Percentiles rank a stretch among this genome's conserved stretches.
These are phyloP conservation scores for Tylopilus vinaceipallidus DNA, from an alignment of 768 basidiomycete species.

Conservation along the genomic window DNA sequence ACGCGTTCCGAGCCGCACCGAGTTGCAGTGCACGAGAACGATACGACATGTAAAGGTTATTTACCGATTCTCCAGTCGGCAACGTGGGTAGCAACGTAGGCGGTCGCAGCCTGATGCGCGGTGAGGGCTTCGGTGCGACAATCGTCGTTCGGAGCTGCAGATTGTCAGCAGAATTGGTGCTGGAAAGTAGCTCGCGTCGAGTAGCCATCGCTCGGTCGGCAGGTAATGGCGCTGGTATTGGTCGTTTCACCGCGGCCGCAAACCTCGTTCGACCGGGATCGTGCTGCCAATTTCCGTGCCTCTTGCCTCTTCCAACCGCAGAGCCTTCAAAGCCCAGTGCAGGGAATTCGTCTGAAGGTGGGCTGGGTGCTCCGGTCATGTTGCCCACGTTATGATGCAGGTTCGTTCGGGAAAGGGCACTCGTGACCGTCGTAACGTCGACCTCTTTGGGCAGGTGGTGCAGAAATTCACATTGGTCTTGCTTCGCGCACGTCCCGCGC, in stretches of 20 bases:
- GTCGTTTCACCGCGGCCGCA: slow-evolving; percentile 84
- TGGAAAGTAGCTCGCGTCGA: slow-evolving; percentile 57
- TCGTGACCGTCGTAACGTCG: slow-evolving; percentile 68
- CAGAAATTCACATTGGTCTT: slow-evolving; percentile 94
- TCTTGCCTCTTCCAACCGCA: slow-evolving; percentile 39
- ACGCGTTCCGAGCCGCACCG: slow-evolving; percentile 91
- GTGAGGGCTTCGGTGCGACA: slow-evolving; percentile 78
- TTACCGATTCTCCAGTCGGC: slow-evolving; percentile 78
- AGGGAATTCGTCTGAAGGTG: slow-evolving; percentile 65
- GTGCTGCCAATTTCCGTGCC: slow-evolving; percentile 45
- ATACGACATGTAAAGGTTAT: slow-evolving; percentile 83
- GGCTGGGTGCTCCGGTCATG: slow-evolving; percentile 33
- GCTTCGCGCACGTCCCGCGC: slow-evolving; percentile 94
- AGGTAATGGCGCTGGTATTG: slow-evolving; percentile 31
- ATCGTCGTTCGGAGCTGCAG: slow-evolving; percentile 66
- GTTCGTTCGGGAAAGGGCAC: slow-evolving; percentile 65
- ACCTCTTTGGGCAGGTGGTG: slow-evolving; percentile 88
- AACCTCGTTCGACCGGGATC: slow-evolving; percentile 92
- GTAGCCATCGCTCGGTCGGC: slow-evolving; percentile 43
- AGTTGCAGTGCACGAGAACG: slow-evolving; percentile 86
- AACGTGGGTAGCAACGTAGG: slow-evolving; percentile 86
- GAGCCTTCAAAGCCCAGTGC: slow-evolving; percentile 51
- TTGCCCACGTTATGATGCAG: slow-evolving; percentile 44
- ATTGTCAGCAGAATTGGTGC: slow-evolving; percentile 49
- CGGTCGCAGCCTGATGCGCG: slow-evolving; percentile 79